phyloP scores from a whole-genome alignment of 805 yeast genomes.

The Kazachstania bromeliacearum region DNA sequence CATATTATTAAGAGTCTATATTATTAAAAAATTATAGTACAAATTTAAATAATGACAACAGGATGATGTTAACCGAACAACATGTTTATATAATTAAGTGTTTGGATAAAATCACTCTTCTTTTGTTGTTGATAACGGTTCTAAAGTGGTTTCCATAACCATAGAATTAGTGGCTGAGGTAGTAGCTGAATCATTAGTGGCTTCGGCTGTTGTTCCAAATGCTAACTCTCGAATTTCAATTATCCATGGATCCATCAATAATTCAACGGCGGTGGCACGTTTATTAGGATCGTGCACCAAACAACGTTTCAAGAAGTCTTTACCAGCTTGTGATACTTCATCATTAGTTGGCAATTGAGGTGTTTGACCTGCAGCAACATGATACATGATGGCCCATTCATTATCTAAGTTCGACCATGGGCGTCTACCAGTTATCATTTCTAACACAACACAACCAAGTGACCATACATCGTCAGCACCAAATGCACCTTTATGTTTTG shows the following conservation, averaged over 20 bases:
- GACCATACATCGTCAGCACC: conserved; percentile 82
- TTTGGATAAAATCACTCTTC: no score
- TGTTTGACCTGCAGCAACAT: conserved; percentile 88
- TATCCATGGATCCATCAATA: conserved; percentile 87
- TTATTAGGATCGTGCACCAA: conserved; percentile 73
- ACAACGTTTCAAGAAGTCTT: conserved; percentile 61
- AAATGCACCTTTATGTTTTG: conserved; percentile 33
- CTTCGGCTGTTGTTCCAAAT: conserved; percentile 34
- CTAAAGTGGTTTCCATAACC: no score
- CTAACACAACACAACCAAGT: conserved; percentile 88
- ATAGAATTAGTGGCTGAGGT: background rate
- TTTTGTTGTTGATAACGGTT: no score
- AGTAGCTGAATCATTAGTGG: no score
- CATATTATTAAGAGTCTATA: no score
- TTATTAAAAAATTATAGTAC: no score
- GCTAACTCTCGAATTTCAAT: conserved; percentile 60
- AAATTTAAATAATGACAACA: no score
- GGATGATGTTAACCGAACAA: no score
- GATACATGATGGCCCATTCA: conserved; percentile 98
- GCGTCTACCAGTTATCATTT: conserved; percentile 92
- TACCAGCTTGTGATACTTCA: conserved; percentile 76
- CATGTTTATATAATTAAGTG: no score
- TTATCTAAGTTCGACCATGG: conserved; percentile 98
- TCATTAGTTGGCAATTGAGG: conserved; percentile 78
- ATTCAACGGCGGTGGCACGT: conserved; percentile 76